Conservation (phyloP, 1,139 yeast species). For the Yamadazyma spencermartinsiae region DNA sequence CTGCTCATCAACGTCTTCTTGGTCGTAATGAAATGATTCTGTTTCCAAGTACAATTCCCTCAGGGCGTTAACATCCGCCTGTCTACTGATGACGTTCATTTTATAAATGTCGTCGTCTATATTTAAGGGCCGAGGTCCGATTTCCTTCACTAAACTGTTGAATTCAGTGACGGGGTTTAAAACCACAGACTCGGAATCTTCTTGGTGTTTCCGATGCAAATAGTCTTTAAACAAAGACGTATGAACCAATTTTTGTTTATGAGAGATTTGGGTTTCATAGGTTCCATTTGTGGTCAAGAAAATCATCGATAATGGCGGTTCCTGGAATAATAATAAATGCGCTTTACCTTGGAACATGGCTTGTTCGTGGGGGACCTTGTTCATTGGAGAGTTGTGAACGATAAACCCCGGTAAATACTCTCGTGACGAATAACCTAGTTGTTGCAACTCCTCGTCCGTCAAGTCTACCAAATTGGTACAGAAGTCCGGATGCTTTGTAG, state of each 20-base stretch:
- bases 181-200: slow-evolving; percentile 16
- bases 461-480: slow-evolving; percentile 25
- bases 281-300: slow-evolving; percentile 43
- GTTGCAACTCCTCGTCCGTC: slow-evolving; percentile 20
- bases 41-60: slow-evolving; percentile 18
- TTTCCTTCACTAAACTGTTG: slow-evolving; percentile 12
- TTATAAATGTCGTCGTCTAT: slow-evolving; percentile 23
- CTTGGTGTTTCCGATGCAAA: slow-evolving; percentile 22
- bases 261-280: slow-evolving; percentile 24
- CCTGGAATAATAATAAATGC: slow-evolving; percentile 42
- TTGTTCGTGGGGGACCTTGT: slow-evolving; percentile 29
- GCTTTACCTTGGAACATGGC: slow-evolving; percentile 42
- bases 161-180: slow-evolving; percentile 21
- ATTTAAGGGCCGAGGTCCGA: slow-evolving; percentile 15
- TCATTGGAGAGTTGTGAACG: slow-evolving; percentile 27
- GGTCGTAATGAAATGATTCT: slow-evolving; percentile 23
- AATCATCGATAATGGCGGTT: slow-evolving; percentile 42
- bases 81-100: slow-evolving; percentile 18
- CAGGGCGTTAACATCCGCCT: slow-evolving; percentile 13
- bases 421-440: slow-evolving; percentile 21
- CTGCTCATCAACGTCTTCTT: slow-evolving; percentile 19
- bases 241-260: slow-evolving; percentile 24
- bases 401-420: slow-evolving; percentile 27
- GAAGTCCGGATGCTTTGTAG: slow-evolving; percentile 23
- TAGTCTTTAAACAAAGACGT: slow-evolving; percentile 27